Evolutionary conservation across 2,329 filamentous ascomycete species (phyloP), one percentile per base, ranked within the genome.

Genomic region (Epichloe brachyelytri): DNA sequence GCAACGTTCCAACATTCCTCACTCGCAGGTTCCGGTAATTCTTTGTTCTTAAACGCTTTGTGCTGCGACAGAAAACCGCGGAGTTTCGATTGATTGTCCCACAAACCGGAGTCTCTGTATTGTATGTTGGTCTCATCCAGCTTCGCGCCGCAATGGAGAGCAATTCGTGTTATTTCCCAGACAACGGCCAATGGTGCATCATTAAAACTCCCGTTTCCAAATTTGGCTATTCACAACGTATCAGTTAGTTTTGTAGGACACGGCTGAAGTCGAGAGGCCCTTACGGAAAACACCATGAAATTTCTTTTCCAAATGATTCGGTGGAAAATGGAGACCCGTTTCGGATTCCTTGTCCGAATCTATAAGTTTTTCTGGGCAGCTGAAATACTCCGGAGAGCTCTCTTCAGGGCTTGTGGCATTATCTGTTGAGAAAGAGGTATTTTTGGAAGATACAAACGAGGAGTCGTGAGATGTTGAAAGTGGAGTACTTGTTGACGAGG

Each of bases 131-230:
- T 57, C 2, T 65, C 56, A 2, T 63, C 57, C 2, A 72, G 57
- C 30, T 72, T 62, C 2, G 77, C 65, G 0, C 60, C 60, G 52
- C 75, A 78, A 40, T 74, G 65, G 0, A 72, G 56, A 0, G 72
- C 71, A 17, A 74, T 68, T 11, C 77, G 69, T 0, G 71, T 69
- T 0, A 77, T 59, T 51, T 80, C 77, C 77, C 77, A 80, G 4
- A 70, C 57, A 5, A 79, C 65, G 2, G 70, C 68, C 3, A 79
- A 63, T 0, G 77, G 74, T 0, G 73, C 75, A 0, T 64, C 48
- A 3, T 68, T 65, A 4, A 77, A 62, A 49, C 65, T 66, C 0
- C 53, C 48, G 14, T 55, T 53, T 0, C 73, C 72, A 7, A 72
- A 66, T n/a, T 57, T 62, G 0, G 71, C 70, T 71, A 52, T 20